phyloP scores from a whole-genome alignment of 2,329 filamentous ascomycete species.

The Microcera coccophila region DNA sequence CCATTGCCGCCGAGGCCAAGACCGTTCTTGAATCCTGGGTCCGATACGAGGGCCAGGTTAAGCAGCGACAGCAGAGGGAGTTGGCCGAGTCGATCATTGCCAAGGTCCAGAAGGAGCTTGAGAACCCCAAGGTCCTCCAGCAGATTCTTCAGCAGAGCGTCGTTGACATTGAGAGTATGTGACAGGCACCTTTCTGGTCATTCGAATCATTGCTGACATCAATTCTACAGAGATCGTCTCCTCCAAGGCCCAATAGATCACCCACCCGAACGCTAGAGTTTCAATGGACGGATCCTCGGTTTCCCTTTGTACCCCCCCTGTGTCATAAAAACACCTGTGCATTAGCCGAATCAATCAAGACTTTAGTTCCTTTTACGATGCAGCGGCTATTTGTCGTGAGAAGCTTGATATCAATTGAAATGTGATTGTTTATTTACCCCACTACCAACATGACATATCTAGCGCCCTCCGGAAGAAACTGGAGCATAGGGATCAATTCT shows the following conservation, averaged over 20 bases:
- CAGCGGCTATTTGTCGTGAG: conserved; percentile 17
- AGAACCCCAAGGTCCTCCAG: conserved; percentile 95
- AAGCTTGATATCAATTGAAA: conserved; percentile 13
- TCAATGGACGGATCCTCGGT: conserved; percentile 34
- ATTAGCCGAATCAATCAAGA: conserved; percentile 52
- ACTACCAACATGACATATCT: conserved; percentile 18
- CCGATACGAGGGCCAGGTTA: conserved; percentile 96
- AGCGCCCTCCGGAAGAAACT: conserved; percentile 24
- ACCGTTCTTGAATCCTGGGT: conserved; percentile 96
- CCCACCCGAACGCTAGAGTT: conserved; percentile 32
- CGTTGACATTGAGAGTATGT: conserved; percentile 86
- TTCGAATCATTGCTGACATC: conserved; percentile 32
- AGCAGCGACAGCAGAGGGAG: conserved; percentile 97
- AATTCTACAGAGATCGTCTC: conserved; percentile 53
- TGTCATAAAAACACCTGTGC: conserved; percentile 60
- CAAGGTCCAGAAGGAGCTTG: conserved; percentile 98
- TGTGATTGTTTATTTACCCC: conserved; percentile 15
- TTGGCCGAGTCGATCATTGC: conserved; percentile 87
- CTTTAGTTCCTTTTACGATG: conserved; percentile 25
- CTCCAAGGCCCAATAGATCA: conserved; percentile 60
- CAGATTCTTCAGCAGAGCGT: conserved; percentile 98
- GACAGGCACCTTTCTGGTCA: not conserved
- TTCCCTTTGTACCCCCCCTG: conserved; percentile 52
- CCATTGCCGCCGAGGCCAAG: conserved; percentile 90
- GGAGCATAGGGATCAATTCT: conserved; percentile 16